A percentile compares a stretch with the other conserved stretches of the same genome.
Evolutionary conservation across 768 basidiomycete genomes (phyloP).

Genomic region (Lentinula sp.): DNA sequence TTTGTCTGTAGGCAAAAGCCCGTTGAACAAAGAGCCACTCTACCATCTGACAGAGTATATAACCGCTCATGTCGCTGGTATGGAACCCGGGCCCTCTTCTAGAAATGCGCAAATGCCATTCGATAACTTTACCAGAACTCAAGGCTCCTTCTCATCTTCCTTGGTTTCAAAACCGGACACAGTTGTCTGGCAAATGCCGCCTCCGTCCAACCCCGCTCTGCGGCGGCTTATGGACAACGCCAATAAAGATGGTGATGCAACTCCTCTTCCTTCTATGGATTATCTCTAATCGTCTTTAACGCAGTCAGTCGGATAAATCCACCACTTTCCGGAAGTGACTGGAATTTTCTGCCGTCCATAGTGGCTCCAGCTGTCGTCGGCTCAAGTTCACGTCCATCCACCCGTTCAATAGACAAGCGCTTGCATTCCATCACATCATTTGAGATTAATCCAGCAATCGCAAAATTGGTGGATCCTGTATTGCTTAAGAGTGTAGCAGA

Average conservation of each 20-base stretch:
- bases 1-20: background rate
- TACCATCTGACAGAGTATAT: background rate
- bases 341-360: background rate
- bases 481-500: background rate
- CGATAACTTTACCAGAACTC: constrained; percentile 2
- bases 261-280: background rate
- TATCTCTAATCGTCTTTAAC: background rate
- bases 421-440: background rate
- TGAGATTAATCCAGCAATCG: background rate
- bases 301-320: background rate
- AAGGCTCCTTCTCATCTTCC: background rate
- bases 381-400: background rate
- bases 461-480: background rate
- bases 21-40: background rate
- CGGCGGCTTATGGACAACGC: background rate
- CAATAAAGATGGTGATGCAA: background rate
- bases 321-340: background rate
- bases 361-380: background rate
- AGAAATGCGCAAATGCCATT: background rate
- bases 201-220: constrained; percentile 1
- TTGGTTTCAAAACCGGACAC: background rate
- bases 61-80: background rate
- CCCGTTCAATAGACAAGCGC: background rate
- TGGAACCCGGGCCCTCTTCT: background rate
- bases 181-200: constrained; percentile 3